Evolutionary conservation across 169 alveolate genomes (phyloP).

Genomic region (Plasmodium relictum): DNA sequence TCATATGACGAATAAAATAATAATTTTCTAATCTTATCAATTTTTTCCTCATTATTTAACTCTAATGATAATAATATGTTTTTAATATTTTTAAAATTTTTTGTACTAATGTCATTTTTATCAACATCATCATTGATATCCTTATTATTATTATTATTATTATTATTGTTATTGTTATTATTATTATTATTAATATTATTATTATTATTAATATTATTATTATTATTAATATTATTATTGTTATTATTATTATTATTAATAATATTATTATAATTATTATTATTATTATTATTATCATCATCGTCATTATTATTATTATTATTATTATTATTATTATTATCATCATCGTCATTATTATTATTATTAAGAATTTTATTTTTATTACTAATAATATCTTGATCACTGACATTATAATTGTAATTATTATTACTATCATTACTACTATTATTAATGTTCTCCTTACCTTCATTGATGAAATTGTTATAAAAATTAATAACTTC

Average conservation of each 20-base stretch:
- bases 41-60: slow-evolving; percentile 54
- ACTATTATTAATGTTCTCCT: neutral
- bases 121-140: neutral
- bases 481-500: slow-evolving; percentile 14
- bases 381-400: neutral
- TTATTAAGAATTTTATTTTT: no score
- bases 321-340: neutral
- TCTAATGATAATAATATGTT: slow-evolving; percentile 44
- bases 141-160: neutral
- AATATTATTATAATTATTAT: neutral
- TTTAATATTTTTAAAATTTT: slow-evolving; percentile 28
- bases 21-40: slow-evolving; percentile 20
- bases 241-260: neutral
- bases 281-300: slow-evolving; percentile 1
- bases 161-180: neutral
- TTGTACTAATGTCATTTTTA: neutral
- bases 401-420: neutral
- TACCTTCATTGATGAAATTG: slow-evolving; percentile 5
- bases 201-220: neutral
- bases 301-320: slow-evolving; percentile 1
- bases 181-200: neutral
- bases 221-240: neutral
- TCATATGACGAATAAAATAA: slow-evolving; percentile 48
- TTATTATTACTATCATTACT: neutral
- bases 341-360: neutral